A percentile compares a stretch with the other conserved stretches of the same genome.
These are phyloP conservation scores for Coemansia sp. DNA, from an alignment of 192 early-diverging fungal species.

Conservation along the genomic window DNA sequence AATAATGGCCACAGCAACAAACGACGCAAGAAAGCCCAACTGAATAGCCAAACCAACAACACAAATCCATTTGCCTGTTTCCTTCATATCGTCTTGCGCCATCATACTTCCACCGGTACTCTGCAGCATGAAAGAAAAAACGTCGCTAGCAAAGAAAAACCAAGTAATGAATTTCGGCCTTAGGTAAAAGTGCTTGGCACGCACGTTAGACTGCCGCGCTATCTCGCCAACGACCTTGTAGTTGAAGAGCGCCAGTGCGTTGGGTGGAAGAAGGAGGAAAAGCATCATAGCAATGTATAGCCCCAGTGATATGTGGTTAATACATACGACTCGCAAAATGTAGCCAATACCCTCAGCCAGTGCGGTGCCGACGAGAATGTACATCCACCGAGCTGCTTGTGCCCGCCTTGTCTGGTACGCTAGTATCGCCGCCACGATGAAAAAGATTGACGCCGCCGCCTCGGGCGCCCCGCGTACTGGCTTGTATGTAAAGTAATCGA, in stretches of 20 bases:
- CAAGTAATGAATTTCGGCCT: slow-evolving; percentile 48
- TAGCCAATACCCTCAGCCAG: slow-evolving; percentile 49
- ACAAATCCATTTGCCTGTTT: slow-evolving; percentile 36
- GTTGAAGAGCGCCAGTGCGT: slow-evolving; percentile 55
- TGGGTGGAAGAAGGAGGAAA: slow-evolving; percentile 53
- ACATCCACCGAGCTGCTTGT: slow-evolving; percentile 24
- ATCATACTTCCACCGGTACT: slow-evolving; percentile 41
- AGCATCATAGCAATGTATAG: slow-evolving; percentile 42
- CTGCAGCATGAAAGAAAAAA: slow-evolving; percentile 54
- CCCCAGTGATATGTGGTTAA: slow-evolving; percentile 38
- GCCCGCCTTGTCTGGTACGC: slow-evolving; percentile 18
- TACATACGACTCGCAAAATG: slow-evolving; percentile 36
- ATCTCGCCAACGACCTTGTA: slow-evolving; percentile 54
- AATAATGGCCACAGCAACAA: slow-evolving; percentile 25
- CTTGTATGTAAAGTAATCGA: slow-evolving; percentile 36
- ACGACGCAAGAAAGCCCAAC: slow-evolving; percentile 34
- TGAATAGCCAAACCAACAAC: slow-evolving; percentile 45
- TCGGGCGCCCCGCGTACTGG: slow-evolving; percentile 45
- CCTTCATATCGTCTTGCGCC: slow-evolving; percentile 12
- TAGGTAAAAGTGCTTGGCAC: slow-evolving; percentile 23
- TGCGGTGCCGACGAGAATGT: slow-evolving; percentile 44
- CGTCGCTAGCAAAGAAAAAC: slow-evolving; percentile 58
- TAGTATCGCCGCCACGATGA: slow-evolving; percentile 1
- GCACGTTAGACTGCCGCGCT: slow-evolving; percentile 18
- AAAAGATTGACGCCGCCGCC: slow-evolving; percentile 19